Conservation (phyloP, 768 basidiomycete genomes). For the Leccinum disarticulatum region DNA sequence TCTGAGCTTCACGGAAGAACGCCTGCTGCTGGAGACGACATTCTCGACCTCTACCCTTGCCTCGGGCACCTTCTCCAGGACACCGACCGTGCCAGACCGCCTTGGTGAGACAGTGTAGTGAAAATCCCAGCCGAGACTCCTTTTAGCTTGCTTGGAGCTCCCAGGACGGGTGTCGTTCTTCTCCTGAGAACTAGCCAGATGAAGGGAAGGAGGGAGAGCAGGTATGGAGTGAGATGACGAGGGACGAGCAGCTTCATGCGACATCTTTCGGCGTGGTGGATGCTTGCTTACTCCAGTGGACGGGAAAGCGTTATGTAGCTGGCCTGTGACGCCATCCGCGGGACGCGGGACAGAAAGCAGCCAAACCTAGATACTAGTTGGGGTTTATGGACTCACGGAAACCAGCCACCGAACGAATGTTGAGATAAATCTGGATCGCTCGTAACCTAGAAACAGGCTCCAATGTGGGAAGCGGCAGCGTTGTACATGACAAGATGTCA, state of each 20-base stretch:
- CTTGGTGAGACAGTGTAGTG: conserved; percentile 32
- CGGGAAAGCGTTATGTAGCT: conserved; percentile 6
- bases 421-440: conserved; percentile 4
- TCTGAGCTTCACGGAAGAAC: conserved; percentile 1
- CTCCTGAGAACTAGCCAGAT: conserved; percentile 7
- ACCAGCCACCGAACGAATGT: neutral
- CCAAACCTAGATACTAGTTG: neutral
- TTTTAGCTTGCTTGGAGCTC: conserved; percentile 33
- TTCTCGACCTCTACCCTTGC: conserved; percentile 5
- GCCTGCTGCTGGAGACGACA: neutral
- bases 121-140: conserved; percentile 45
- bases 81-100: neutral
- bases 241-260: conserved; percentile 1
- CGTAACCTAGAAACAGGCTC: conserved; percentile 16
- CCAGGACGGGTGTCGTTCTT: conserved; percentile 26
- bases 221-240: conserved; percentile 9
- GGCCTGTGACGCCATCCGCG: conserved; percentile 5
- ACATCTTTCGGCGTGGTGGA: conserved; percentile 10
- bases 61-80: conserved; percentile 6
- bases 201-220: conserved; percentile 19
- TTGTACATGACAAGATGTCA: neutral
- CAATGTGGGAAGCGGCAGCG: conserved; percentile 10
- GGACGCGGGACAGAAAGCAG: neutral
- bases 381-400: conserved; percentile 3
- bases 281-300: conserved; percentile 1